Percentiles rank a stretch among this genome's conserved stretches.
phyloP scores from a whole-genome alignment of 352 stramenopile species.

The Globisporangium alternatum region DNA sequence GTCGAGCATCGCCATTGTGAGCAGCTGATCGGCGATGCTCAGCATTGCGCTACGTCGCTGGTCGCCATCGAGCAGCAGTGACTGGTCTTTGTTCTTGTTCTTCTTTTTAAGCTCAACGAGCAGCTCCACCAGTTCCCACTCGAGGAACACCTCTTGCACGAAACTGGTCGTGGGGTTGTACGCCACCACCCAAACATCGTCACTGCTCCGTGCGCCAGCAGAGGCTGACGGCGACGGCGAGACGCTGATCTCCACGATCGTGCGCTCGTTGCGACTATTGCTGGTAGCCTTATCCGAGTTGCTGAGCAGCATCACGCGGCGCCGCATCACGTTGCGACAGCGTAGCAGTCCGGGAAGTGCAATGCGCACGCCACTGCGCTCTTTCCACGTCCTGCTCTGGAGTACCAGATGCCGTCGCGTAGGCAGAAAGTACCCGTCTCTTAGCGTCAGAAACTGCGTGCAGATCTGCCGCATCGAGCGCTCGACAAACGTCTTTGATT shows the following conservation, averaged over 20 bases:
- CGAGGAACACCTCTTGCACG: slow-evolving; percentile 58
- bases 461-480: slow-evolving; percentile 38
- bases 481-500: slow-evolving; percentile 23
- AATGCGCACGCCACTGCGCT: slow-evolving; percentile 25
- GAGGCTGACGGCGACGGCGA: slow-evolving; percentile 18
- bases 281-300: slow-evolving; percentile 18
- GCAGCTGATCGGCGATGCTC: slow-evolving; percentile 42
- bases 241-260: slow-evolving; percentile 51
- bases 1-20: slow-evolving; percentile 64
- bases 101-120: slow-evolving; percentile 27
- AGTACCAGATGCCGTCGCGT: slow-evolving; percentile 52
- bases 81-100: slow-evolving; percentile 8
- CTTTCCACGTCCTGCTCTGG: slow-evolving; percentile 31
- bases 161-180: slow-evolving; percentile 42
- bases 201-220: background rate
- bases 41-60: slow-evolving; percentile 13
- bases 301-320: slow-evolving; percentile 32
- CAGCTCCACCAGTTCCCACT: slow-evolving; percentile 65
- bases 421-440: slow-evolving; percentile 38
- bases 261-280: slow-evolving; percentile 17
- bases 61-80: background rate
- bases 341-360: slow-evolving; percentile 45
- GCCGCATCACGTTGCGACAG: slow-evolving; percentile 38
- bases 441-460: slow-evolving; percentile 34
- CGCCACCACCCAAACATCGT: slow-evolving; percentile 42